Conservation (phyloP, 768 basidiomycete genomes). For the Panellus pusillus region DNA sequence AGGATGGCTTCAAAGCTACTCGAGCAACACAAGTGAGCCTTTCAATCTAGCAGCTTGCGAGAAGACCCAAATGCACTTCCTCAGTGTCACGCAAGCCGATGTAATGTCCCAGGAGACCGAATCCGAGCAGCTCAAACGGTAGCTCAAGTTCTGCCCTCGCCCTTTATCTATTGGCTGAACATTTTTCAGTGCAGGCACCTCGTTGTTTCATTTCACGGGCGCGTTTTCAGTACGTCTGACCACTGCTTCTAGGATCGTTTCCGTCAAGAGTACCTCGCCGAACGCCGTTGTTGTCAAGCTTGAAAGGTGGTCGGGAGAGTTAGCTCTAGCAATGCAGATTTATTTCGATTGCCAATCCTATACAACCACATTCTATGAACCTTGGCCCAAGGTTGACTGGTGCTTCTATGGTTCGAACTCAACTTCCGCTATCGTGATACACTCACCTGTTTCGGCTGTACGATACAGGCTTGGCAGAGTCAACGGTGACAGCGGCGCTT, state of each 20-base stretch:
- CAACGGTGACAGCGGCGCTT: conserved; percentile 27
- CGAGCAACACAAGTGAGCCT: conserved; percentile 25
- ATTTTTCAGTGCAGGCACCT: conserved; percentile 16
- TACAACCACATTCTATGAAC: conserved; percentile 10
- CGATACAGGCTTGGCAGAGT: conserved; percentile 24
- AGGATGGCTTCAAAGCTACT: conserved; percentile 28
- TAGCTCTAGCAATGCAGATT: conserved; percentile 20
- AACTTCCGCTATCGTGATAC: not conserved
- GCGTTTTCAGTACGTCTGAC: not conserved
- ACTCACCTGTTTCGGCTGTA: not conserved
- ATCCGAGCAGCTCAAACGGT: conserved; percentile 28
- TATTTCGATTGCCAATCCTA: conserved; percentile 30
- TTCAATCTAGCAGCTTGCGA: too few species aligned
- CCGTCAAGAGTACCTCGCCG: conserved; percentile 16
- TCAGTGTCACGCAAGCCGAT: conserved; percentile 30
- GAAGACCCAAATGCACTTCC: not conserved
- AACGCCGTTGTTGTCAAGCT: conserved; percentile 5
- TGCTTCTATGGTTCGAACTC: conserved; percentile 25
- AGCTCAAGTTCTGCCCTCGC: not conserved
- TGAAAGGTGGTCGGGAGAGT: conserved; percentile 16
- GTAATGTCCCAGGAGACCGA: conserved; percentile 26
- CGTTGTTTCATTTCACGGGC: not conserved
- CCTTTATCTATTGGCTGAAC: not conserved
- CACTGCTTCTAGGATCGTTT: conserved; percentile 12
- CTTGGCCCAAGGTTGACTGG: conserved; percentile 14